These are phyloP conservation scores for Aspergillus avenaceus DNA, from an alignment of 495 filamentous ascomycete genomes.

Conservation along the genomic window DNA sequence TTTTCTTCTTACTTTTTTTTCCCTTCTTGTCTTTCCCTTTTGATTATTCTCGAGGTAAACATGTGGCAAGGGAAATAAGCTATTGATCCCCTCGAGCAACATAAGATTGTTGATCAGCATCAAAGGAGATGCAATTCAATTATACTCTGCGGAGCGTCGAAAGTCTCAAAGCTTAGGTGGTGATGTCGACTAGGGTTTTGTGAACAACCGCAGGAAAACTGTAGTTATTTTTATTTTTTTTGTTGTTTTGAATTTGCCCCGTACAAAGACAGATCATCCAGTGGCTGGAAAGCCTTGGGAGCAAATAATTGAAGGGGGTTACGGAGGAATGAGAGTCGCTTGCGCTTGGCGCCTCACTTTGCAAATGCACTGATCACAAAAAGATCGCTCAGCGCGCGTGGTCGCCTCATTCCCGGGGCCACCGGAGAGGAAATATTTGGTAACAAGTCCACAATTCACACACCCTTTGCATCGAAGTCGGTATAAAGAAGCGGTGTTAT, in stretches of 20 bases:
- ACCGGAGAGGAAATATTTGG: conserved; percentile 9
- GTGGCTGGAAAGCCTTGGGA: conserved; percentile 2
- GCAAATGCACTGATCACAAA: conserved; percentile 7
- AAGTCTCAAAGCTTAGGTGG: neutral
- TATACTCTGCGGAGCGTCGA: neutral
- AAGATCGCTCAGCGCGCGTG: conserved; percentile 7
- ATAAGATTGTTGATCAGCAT: neutral
- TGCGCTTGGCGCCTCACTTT: conserved; percentile 15
- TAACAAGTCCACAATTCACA: conserved; percentile 3
- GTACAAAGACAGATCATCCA: neutral
- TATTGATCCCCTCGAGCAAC: neutral
- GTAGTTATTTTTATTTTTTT: too few relatives aligned
- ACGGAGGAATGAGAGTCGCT: neutral
- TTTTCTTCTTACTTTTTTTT: too few relatives aligned
- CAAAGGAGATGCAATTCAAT: neutral
- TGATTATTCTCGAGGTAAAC: too few relatives aligned
- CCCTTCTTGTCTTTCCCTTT: too few relatives aligned
- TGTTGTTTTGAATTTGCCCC: neutral
- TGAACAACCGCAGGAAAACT: too few relatives aligned
- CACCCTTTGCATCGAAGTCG: conserved; percentile 5
- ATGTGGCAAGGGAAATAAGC: neutral
- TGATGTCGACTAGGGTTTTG: neutral
- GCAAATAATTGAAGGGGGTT: neutral
- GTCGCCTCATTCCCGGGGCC: conserved; percentile 13
- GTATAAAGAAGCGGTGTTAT: conserved; percentile 11